Conservation (phyloP, 2,329 filamentous ascomycete species). For the Cladosporium sp. region DNA sequence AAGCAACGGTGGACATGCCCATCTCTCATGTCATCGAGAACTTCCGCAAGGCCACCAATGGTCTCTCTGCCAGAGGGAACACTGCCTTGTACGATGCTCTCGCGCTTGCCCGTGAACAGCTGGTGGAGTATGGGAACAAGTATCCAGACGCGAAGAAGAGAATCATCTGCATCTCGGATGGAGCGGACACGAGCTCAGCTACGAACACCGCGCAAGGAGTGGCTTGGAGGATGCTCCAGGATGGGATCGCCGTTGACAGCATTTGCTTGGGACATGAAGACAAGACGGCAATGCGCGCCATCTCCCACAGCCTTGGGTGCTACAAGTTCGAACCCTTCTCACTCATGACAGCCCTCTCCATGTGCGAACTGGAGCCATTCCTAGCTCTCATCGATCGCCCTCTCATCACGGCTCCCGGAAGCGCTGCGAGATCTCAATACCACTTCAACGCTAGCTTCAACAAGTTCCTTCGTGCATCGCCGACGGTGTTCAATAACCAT, state of each 20-base stretch:
- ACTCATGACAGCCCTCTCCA: conserved; percentile 33
- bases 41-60: conserved; percentile 32
- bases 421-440: neutral
- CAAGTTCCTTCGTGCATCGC: conserved; percentile 1
- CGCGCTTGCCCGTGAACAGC: conserved; percentile 30
- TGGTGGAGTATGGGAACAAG: conserved; percentile 26
- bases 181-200: conserved; percentile 32
- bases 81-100: conserved; percentile 37
- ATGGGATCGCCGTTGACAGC: conserved; percentile 33
- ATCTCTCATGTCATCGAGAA: conserved; percentile 35
- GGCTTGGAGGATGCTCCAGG: conserved; percentile 21
- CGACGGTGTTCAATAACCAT: conserved; percentile 28
- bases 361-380: conserved; percentile 37
- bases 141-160: conserved; percentile 34
- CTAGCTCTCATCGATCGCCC: conserved; percentile 33
- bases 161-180: conserved; percentile 37
- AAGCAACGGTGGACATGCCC: conserved; percentile 23
- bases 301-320: conserved; percentile 32
- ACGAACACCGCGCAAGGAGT: conserved; percentile 21
- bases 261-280: conserved; percentile 30
- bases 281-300: conserved; percentile 26
- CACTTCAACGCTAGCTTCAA: conserved; percentile 16
- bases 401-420: conserved; percentile 14
- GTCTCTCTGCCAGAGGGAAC: conserved; percentile 29
- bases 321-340: conserved; percentile 35